A percentile compares a stretch with the other conserved stretches of the same genome.
phyloP scores from a whole-genome alignment of 352 stramenopile species.

The Phytophthora rubi region DNA sequence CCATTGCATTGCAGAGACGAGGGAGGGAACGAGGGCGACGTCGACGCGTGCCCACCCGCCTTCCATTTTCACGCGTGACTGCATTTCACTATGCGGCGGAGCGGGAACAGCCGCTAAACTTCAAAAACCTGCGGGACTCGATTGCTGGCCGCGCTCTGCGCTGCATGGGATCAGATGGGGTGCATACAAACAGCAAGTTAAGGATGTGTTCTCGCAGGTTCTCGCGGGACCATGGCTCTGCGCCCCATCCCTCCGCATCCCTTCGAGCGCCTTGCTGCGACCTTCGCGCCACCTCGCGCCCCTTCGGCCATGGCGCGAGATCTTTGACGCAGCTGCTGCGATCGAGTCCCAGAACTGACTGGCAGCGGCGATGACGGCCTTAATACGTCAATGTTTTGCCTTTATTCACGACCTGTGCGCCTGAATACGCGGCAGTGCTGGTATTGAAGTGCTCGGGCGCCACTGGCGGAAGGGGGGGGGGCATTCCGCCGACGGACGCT shows the following conservation, averaged over 20 bases:
- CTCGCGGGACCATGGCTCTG: slow-evolving; percentile 5
- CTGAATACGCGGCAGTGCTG: neutral
- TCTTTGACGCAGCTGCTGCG: slow-evolving; percentile 39
- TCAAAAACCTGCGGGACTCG: slow-evolving; percentile 34
- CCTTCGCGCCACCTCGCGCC: slow-evolving; percentile 36
- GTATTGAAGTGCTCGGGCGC: neutral
- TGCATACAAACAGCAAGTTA: slow-evolving; percentile 9
- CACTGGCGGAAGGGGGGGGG: too few species aligned
- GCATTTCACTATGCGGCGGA: slow-evolving; percentile 25
- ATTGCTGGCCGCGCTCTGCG: slow-evolving; percentile 3
- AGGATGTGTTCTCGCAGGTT: neutral
- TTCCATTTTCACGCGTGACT: slow-evolving; percentile 43
- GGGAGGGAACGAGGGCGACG: slow-evolving; percentile 22
- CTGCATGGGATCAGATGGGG: slow-evolving; percentile 14
- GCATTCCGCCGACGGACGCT: neutral
- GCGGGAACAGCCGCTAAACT: slow-evolving; percentile 32
- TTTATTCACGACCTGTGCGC: neutral
- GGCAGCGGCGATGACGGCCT: neutral
- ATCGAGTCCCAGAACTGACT: neutral
- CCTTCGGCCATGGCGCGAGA: slow-evolving; percentile 30
- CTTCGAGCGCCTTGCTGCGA: slow-evolving; percentile 36
- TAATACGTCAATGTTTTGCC: neutral
- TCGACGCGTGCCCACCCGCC: slow-evolving; percentile 7
- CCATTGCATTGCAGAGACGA: slow-evolving; percentile 27
- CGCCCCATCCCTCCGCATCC: slow-evolving; percentile 37